These are phyloP conservation scores for Aspergillus hortae DNA, from an alignment of 2,329 filamentous ascomycete species.

Conservation along the genomic window DNA sequence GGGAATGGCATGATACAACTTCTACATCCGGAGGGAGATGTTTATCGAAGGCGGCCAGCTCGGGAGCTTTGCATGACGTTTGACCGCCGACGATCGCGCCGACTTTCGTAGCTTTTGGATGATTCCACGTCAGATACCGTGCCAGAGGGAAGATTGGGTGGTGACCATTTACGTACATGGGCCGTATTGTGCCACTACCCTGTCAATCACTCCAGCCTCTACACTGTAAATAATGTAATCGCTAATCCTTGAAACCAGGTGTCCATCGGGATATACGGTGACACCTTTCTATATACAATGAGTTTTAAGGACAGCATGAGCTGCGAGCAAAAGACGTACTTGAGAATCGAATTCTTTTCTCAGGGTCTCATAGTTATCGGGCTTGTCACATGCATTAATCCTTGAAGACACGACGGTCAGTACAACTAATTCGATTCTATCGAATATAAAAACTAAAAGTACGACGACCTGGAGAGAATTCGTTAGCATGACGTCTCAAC, in stretches of 20 bases:
- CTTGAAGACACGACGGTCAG: slow-evolving; percentile 51
- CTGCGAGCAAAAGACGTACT: slow-evolving; percentile 60
- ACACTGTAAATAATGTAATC: slow-evolving; percentile 99
- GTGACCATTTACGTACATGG: slow-evolving; percentile 66
- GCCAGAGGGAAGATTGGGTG: slow-evolving; percentile 1
- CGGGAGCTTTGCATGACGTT: slow-evolving; percentile 96
- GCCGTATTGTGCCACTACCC: slow-evolving; percentile 82
- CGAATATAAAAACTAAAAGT: slow-evolving; percentile 6
- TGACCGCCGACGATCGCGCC: slow-evolving; percentile 95
- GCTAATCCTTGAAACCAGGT: slow-evolving; percentile 91
- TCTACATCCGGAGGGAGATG: slow-evolving; percentile 84
- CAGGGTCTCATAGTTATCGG: slow-evolving; percentile 80
- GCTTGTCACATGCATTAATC: slow-evolving; percentile 89
- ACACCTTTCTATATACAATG: slow-evolving; percentile 66
- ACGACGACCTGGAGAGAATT: slow-evolving; percentile 1
- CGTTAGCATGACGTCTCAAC: slow-evolving; percentile 1
- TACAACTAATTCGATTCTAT: slow-evolving; percentile 11
- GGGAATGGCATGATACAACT: slow-evolving; percentile 92
- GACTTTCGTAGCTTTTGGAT: slow-evolving; percentile 75
- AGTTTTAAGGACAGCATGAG: slow-evolving; percentile 33
- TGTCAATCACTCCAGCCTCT: slow-evolving; percentile 85
- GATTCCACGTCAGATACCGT: slow-evolving; percentile 22
- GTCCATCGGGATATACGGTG: slow-evolving; percentile 88
- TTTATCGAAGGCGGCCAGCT: slow-evolving; percentile 88
- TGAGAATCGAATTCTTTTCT: slow-evolving; percentile 76